Conservation (phyloP, 768 basidiomycete genomes). For the Amanita molliuscula region DNA sequence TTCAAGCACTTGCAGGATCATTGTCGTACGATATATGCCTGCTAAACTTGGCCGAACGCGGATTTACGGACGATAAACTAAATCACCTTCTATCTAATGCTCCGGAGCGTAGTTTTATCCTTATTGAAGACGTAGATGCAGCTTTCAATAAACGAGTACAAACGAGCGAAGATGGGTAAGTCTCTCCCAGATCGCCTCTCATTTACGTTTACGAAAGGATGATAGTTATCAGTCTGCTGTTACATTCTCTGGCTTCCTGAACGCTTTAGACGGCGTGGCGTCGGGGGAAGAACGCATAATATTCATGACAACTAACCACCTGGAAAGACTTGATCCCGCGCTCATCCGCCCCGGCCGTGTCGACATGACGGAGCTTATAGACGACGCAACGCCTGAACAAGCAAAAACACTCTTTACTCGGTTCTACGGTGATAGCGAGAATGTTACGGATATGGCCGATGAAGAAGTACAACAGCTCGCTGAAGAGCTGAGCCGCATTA, state of each 20-base stretch:
- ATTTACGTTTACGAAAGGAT: constrained; percentile 4
- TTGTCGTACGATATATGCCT: constrained; percentile 94
- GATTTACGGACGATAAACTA: constrained; percentile 93
- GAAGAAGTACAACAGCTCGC: constrained; percentile 36
- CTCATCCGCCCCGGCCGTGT: constrained; percentile 94
- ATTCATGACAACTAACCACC: constrained; percentile 99
- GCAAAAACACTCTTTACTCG: constrained; percentile 66
- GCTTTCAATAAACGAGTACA: constrained; percentile 92
- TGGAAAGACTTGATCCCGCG: constrained; percentile 82
- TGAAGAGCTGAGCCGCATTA: constrained; percentile 37
- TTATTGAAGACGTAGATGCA: constrained; percentile 96
- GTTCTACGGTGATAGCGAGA: constrained; percentile 62
- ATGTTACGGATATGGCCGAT: constrained; percentile 17
- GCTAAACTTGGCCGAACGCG: constrained; percentile 91
- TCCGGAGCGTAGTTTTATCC: constrained; percentile 86
- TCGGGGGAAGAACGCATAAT: constrained; percentile 97
- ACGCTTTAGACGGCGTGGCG: constrained; percentile 94
- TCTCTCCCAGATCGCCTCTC: constrained; percentile 8
- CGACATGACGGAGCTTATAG: constrained; percentile 75
- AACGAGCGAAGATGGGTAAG: constrained; percentile 86
- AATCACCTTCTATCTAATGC: constrained; percentile 88
- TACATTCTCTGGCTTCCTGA: constrained; percentile 95
- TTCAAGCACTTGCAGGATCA: constrained; percentile 90
- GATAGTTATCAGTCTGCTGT: constrained; percentile 86
- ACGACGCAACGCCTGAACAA: constrained; percentile 79